These are phyloP conservation scores for Fusarium papillatum DNA, from an alignment of 2,329 filamentous ascomycete genomes.

Conservation along the genomic window DNA sequence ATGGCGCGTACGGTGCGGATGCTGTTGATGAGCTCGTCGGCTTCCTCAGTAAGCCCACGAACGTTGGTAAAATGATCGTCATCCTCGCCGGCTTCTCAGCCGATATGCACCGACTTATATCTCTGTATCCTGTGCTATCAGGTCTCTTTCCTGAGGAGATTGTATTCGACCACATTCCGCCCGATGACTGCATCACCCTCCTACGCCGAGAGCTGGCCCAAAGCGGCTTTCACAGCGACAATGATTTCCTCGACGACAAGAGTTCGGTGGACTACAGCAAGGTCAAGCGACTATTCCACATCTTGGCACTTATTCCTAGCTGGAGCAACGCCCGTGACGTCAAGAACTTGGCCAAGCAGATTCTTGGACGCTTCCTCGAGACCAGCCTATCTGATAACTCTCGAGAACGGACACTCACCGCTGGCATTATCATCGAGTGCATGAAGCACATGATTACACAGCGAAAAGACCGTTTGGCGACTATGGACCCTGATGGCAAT, in stretches of 20 bases:
- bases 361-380: background rate
- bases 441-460: too few relatives aligned
- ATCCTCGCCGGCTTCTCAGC: background rate
- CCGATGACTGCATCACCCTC: background rate
- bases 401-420: too few relatives aligned
- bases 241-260: background rate
- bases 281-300: background rate
- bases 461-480: too few relatives aligned
- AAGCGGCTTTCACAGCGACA: too few relatives aligned
- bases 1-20: background rate
- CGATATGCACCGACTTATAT: background rate
- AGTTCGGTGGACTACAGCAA: background rate
- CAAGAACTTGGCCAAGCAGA: background rate
- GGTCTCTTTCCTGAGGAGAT: background rate
- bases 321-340: background rate
- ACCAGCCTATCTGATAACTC: too few relatives aligned
- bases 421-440: too few relatives aligned
- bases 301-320: background rate
- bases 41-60: background rate
- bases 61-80: background rate
- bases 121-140: background rate
- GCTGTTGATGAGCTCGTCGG: background rate
- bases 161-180: background rate
- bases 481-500: too few relatives aligned
- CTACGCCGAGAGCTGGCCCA: background rate